These are phyloP conservation scores for Ophiostoma ulmi DNA, from an alignment of 2,329 filamentous ascomycete genomes.

Conservation along the genomic window DNA sequence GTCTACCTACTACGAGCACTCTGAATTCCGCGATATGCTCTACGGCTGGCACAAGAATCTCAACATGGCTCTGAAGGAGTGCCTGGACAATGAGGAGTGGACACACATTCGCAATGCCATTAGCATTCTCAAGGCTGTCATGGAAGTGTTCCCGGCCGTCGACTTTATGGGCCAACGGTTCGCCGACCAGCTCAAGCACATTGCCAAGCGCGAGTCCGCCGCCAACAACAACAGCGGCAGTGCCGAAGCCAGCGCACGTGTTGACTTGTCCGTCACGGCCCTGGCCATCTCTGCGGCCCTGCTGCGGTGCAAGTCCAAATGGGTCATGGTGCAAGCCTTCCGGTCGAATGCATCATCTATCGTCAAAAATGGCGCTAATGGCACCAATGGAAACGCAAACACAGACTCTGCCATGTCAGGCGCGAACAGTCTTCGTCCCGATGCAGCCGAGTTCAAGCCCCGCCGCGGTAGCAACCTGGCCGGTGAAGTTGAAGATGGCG, in stretches of 20 bases:
- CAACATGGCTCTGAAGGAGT: conserved; percentile 72
- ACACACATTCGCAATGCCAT: conserved; percentile 98
- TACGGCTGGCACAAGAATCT: conserved; percentile 88
- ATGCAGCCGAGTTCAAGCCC: conserved; percentile 62
- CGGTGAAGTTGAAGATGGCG: conserved; percentile 64
- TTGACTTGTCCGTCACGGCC: conserved; percentile 70
- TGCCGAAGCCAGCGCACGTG: conserved; percentile 53
- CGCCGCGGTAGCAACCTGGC: conserved; percentile 27
- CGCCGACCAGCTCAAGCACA: conserved; percentile 58
- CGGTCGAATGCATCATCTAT: conserved; percentile 46
- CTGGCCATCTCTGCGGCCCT: conserved; percentile 67
- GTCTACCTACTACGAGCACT: conserved; percentile 53
- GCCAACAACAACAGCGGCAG: conserved; percentile 43
- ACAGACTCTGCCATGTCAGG: conserved; percentile 26
- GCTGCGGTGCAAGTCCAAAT: conserved; percentile 60
- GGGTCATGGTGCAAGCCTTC: conserved; percentile 72
- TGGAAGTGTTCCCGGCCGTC: conserved; percentile 79
- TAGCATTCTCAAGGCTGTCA: conserved; percentile 74
- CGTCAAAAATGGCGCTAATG: not conserved
- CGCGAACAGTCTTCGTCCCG: conserved; percentile 50
- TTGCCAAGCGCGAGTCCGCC: conserved; percentile 56
- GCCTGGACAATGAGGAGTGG: conserved; percentile 79
- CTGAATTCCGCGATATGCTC: conserved; percentile 77
- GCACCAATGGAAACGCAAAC: not conserved
- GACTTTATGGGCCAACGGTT: conserved; percentile 77